phyloP scores from a whole-genome alignment of 768 basidiomycete genomes.

The Dioszegia crocea region DNA sequence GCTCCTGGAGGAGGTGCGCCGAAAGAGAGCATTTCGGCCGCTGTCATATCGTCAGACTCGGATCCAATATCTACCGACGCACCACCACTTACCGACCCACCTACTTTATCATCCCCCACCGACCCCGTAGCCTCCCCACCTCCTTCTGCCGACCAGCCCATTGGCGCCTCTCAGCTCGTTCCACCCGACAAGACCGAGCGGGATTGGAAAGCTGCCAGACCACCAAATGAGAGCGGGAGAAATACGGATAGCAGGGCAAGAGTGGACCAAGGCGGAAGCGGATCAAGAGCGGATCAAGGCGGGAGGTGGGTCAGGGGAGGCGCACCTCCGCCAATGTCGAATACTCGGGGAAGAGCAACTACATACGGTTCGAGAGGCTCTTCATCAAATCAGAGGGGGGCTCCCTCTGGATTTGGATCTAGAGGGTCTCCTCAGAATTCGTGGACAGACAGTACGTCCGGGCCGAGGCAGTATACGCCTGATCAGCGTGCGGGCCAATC shows the following conservation, averaged over 20 bases:
- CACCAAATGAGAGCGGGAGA: background rate
- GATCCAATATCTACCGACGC: background rate
- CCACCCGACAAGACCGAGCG: conserved; percentile 1
- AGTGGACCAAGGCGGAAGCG: background rate
- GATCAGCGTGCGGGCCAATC: too few species aligned
- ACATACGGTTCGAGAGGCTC: background rate
- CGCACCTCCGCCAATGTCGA: background rate
- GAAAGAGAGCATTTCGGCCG: conserved; percentile 4
- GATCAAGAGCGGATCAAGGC: background rate
- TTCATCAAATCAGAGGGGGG: background rate
- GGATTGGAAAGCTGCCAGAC: conserved; percentile 4
- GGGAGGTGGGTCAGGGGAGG: background rate
- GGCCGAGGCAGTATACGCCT: too few species aligned
- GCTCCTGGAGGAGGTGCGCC: conserved; percentile 10
- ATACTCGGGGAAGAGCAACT: background rate
- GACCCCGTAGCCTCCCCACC: background rate
- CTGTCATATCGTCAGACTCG: background rate
- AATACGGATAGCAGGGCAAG: background rate
- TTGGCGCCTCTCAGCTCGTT: background rate
- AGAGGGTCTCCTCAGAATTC: too few species aligned
- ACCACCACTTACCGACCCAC: background rate
- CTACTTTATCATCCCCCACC: background rate
- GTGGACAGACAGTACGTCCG: too few species aligned
- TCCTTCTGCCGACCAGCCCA: background rate
- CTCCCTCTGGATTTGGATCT: too few species aligned